Base-by-base conservation (phyloP, 805 yeast species). In the Candida maris region DNA sequence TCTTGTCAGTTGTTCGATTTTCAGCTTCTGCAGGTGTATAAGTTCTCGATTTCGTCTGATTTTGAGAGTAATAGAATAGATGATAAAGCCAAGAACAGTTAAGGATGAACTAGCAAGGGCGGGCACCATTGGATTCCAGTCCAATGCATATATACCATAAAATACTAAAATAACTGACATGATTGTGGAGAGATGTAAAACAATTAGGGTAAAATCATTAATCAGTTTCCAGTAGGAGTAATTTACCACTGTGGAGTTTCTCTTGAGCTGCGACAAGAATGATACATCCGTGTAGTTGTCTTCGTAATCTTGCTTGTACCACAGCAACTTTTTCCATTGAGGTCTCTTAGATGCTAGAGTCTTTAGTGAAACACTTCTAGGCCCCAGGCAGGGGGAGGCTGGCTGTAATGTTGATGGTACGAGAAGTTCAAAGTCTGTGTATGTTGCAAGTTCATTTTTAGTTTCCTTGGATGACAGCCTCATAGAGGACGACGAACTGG, bases 251-350 rank as follows among this genome's bases (percentile, higher is more conserved):
- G 89, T 79, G 18, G 87, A 68, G 61, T 87, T 87, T 26, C 93
- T 66, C 46, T 77, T 77, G 41, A 87, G 68, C 54, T 84, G 94
- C 3, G 87, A 77, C n/a, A 89, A 67, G 55, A 91, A 91, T 3
- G 88, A 73, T 2, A 65, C 62, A 54, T 88, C 94, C 2, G 95
- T 91, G 61, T 85, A 86, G 59, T 89, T 93, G 57, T 91, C 98
- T 0, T 95, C 94, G 53, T 79, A 89, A 10, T 83, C 83, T 56
- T 89, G 96, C 39, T 75, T 72, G 22, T 83, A 73, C 81, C 95
- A 93, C 9, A 91, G 70, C 25, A 88, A 73, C 52, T 93, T 84
- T 51, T 81, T 73, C 97, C 97, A 89, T 16, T 78, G 77, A 24
- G 56, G 49, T 34, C 10, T 4, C 19, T 27, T 32, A 27, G 23